Evolutionary conservation across 202 grass and related monocot species (phyloP), one percentile per base, ranked within the genome.

Genomic region (Eragrostis tef): DNA sequence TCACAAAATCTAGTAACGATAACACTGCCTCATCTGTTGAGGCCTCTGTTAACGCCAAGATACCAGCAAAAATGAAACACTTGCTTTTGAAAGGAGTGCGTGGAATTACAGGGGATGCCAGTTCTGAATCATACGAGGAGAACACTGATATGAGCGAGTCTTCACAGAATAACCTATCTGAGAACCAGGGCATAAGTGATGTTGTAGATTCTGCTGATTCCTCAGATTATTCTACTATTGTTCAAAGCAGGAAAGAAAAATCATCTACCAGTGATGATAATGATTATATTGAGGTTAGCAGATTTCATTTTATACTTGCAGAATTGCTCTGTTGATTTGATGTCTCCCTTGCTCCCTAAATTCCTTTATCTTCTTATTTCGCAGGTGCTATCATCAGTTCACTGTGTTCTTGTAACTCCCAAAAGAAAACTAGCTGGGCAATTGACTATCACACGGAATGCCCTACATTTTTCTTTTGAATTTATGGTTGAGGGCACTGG

Each of bases 401-500:
- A 73, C 19, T 92, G 88, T 87, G 95, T 98, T 86, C 82, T 98
- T 89, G 87, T 98, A 85, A 93, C 95, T 45, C 84, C 92, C 64
- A 98, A 98, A 83, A 93, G 92, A 90, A 98, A 93, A 87, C 77
- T 94, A 60, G 95, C 89, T 49, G 95, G 95, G n/a, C 84, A 91
- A 70, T 90, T 98, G 71, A 83, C 84, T 61, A 81, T 94, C 70
- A 85, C 89, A 81, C 84, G 81, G 74, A 98, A 76, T 72, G 79
- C 88, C 70, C 68, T 98, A 53, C 95, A 94, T 91, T 94, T 98
- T 89, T 91, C 90, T 80, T 90, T 93, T 70, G 92, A 98, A 74
- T 94, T 94, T 92, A 79, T 98, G 84, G 92, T 94, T 58, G 95
- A 94, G 80, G 95, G 95, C 52, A 98, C 92, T 61, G 95, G 90